Conservation (phyloP, 2,329 filamentous ascomycete genomes). For the Xylaria polymorpha region DNA sequence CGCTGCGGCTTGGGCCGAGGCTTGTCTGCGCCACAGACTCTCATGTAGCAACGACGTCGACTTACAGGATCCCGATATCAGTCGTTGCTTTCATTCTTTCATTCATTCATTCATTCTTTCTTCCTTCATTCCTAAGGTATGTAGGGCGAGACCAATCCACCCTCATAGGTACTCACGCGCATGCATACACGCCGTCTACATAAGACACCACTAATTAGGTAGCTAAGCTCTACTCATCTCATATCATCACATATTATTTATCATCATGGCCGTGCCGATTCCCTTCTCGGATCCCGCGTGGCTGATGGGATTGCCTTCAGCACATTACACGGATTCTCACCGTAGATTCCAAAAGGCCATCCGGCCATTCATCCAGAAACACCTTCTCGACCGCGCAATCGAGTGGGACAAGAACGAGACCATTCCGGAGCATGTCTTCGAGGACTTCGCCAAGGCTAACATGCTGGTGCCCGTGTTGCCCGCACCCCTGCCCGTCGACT, state of each 20-base stretch:
- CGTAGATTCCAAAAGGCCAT: slow-evolving; percentile 74
- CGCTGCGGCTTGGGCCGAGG: slow-evolving; percentile 6
- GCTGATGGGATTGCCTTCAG: slow-evolving; percentile 74
- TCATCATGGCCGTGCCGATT: slow-evolving; percentile 51
- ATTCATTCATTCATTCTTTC: too few species aligned
- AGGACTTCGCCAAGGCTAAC: slow-evolving; percentile 71
- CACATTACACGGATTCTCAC: slow-evolving; percentile 76
- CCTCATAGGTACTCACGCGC: background rate
- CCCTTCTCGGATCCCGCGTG: slow-evolving; percentile 81
- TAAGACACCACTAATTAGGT: background rate
- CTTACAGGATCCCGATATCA: background rate
- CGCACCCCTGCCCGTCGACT: slow-evolving; percentile 73
- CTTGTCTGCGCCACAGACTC: background rate
- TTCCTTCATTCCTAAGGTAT: background rate
- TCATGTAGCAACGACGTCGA: background rate
- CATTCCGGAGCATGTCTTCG: slow-evolving; percentile 72
- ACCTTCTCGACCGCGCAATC: slow-evolving; percentile 70
- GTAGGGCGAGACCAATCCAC: background rate
- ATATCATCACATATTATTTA: background rate
- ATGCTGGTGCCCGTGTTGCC: slow-evolving; percentile 79
- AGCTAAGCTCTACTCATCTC: background rate
- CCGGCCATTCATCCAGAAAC: slow-evolving; percentile 72
- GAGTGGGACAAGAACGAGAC: slow-evolving; percentile 77
- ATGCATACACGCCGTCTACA: background rate
- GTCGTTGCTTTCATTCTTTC: background rate